Evolutionary conservation across 2,329 filamentous ascomycete species (phyloP), one percentile per base, ranked within the genome.

Genomic region (Nakataea oryzae): DNA sequence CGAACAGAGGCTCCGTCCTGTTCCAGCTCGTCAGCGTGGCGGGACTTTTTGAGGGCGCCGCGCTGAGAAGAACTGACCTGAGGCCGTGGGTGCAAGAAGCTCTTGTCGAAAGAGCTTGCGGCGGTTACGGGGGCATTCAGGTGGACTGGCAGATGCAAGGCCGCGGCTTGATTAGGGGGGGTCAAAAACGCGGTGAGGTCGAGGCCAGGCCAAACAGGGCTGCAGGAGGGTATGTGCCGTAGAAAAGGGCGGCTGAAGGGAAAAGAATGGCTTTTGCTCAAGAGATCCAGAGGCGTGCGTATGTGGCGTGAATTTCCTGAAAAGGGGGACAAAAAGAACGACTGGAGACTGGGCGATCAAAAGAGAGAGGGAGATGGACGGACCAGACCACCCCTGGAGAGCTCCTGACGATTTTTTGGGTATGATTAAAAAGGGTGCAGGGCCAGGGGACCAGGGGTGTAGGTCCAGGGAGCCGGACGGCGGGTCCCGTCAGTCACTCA

Each of bases 91-190:
- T 17, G 27, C 24, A 55, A 30, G 34, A 27, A 60, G 62, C 62
- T 62, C 62, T 62, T 62, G 32, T 62, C 54, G 62, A 62, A 62
- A 62, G 62, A 62, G 62, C 62, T 47, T 32, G 17, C 54, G 27
- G 34, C 21, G 34, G 54, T 62, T 62, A 62, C 54, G 54, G 59
- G 58, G 54, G 54, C 62, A 62, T 62, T 62, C 62, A 50, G 41
- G 41, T 50, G 41, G 41, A 50, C 41, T 50, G 41, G 41, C 41
- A n/a, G 41, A n/a, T 50, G 41, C 41, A 50, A n/a, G 41, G 21
- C 41, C 41, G 21, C 41, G 41, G 41, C 41, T 9, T 17, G 41
- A 50, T 50, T 50, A 50, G 41, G 21, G 41, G 21, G 21, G 41
- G 11, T 11, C 34, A 50, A 50, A 50, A 50, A 50, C 41, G 41